Evolutionary conservation across 805 yeast species (phyloP).

Genomic region (Cyberlindnera xylosilytica): DNA sequence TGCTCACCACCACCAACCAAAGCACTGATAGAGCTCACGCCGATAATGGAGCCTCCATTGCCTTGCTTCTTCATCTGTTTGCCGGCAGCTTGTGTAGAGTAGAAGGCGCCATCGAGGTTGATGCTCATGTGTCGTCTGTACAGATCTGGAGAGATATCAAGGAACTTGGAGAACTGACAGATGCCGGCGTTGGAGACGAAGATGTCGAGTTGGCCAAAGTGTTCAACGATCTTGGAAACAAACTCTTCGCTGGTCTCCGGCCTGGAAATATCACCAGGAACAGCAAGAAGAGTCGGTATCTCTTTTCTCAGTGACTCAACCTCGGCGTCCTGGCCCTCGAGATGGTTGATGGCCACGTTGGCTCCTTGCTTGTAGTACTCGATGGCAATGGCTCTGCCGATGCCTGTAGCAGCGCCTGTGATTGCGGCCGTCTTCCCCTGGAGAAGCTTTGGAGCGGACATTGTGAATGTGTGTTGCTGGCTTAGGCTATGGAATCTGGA

Average conservation of each 20-base stretch:
- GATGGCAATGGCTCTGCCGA: slow-evolving; percentile 42
- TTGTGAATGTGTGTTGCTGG: neutral
- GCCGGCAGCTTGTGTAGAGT: slow-evolving; percentile 46
- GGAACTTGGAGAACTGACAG: slow-evolving; percentile 39
- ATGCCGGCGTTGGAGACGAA: slow-evolving; percentile 47
- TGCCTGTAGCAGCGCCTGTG: slow-evolving; percentile 47
- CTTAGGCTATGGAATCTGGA: too few species aligned
- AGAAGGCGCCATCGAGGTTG: slow-evolving; percentile 43
- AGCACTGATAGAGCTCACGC: slow-evolving; percentile 40
- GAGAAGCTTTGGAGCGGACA: slow-evolving; percentile 16
- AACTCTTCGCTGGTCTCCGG: slow-evolving; percentile 36
- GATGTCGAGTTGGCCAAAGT: slow-evolving; percentile 39
- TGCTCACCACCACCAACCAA: slow-evolving; percentile 45
- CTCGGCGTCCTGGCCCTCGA: slow-evolving; percentile 19
- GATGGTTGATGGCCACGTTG: slow-evolving; percentile 36
- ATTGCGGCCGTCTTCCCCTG: slow-evolving; percentile 37
- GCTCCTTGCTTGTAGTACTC: slow-evolving; percentile 43
- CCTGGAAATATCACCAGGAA: slow-evolving; percentile 42
- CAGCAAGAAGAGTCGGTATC: slow-evolving; percentile 30
- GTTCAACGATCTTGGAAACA: slow-evolving; percentile 31
- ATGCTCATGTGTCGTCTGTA: slow-evolving; percentile 35
- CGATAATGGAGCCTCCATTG: slow-evolving; percentile 46
- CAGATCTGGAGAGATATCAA: slow-evolving; percentile 37
- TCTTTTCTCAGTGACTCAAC: slow-evolving; percentile 18
- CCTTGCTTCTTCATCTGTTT: slow-evolving; percentile 43